A percentile compares a stretch with the other conserved stretches of the same genome.
Evolutionary conservation across 2,329 filamentous ascomycete genomes (phyloP).

Genomic region (Apiospora phragmitis): DNA sequence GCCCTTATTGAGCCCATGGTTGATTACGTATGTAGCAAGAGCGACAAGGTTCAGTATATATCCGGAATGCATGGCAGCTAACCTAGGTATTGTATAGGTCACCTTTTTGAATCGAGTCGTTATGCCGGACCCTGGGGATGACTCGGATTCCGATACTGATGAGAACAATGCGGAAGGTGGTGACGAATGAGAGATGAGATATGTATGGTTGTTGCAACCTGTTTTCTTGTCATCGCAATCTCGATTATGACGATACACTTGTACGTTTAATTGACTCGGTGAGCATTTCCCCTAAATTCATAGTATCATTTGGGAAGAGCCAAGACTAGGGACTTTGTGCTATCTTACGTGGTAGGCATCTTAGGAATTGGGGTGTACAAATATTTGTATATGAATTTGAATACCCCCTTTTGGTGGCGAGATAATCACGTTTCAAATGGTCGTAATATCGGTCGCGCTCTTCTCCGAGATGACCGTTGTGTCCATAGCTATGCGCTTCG

Average conservation of each 20-base stretch:
- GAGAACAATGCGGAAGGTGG: background rate
- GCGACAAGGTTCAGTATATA: no score
- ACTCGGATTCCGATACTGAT: constrained; percentile 35
- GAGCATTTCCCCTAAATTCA: background rate
- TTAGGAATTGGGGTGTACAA: background rate
- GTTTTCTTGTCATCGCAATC: background rate
- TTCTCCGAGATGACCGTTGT: background rate
- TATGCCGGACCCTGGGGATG: constrained; percentile 64
- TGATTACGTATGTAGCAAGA: constrained; percentile 71
- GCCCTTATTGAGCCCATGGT: constrained; percentile 68
- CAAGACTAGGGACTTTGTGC: background rate
- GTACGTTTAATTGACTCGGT: background rate
- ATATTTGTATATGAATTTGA: background rate
- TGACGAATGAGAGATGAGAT: background rate
- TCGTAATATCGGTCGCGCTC: background rate
- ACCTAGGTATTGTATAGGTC: constrained; percentile 47
- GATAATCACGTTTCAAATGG: no score
- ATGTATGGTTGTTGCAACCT: background rate
- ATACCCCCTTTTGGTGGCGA: background rate
- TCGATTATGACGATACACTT: background rate
- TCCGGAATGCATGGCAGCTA: background rate
- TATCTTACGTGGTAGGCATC: background rate
- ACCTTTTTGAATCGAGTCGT: constrained; percentile 72
- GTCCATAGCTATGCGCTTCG: background rate
- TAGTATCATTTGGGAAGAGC: background rate